Evolutionary conservation across 192 early-diverging fungal species (phyloP).

Genomic region (Thoreauomyces humboldtii): DNA sequence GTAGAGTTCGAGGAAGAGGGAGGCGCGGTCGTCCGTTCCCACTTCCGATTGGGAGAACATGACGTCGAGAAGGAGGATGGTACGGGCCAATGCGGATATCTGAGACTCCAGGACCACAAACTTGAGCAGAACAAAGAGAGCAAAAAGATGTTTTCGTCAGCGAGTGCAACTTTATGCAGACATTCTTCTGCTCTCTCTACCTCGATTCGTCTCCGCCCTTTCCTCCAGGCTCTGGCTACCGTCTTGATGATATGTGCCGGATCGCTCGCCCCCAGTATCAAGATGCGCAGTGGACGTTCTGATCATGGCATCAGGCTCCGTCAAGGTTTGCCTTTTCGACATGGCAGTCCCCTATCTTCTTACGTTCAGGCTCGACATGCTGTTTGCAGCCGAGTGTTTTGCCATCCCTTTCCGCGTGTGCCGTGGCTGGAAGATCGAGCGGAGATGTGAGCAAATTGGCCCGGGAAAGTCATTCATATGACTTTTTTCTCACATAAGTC

Average conservation of each 20-base stretch:
- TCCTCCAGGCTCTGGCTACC: constrained; percentile 30
- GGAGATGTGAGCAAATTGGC: background rate
- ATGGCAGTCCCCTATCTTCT: background rate
- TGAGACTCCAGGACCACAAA: constrained; percentile 56
- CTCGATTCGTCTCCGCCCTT: constrained; percentile 16
- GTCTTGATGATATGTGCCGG: constrained; percentile 52
- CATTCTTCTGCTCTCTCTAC: background rate
- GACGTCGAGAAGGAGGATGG: constrained; percentile 42
- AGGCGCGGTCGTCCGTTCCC: constrained; percentile 35
- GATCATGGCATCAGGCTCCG: background rate
- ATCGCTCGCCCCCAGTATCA: constrained; percentile 47
- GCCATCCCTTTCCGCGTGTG: background rate
- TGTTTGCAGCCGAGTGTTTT: background rate
- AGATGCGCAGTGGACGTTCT: constrained; percentile 26
- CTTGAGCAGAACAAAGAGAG: constrained; percentile 23
- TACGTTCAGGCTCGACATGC: background rate
- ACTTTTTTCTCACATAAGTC: background rate
- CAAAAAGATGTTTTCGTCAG: background rate
- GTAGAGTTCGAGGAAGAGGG: constrained; percentile 55
- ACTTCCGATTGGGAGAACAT: constrained; percentile 38
- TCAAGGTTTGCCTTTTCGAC: background rate
- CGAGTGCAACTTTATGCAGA: background rate
- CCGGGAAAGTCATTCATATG: background rate
- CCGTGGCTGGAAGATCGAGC: background rate
- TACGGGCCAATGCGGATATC: constrained; percentile 39